Evolutionary conservation across 1,139 yeast species (phyloP), one percentile per base, ranked within the genome.

Genomic region (Wickerhamiella infanticola): DNA sequence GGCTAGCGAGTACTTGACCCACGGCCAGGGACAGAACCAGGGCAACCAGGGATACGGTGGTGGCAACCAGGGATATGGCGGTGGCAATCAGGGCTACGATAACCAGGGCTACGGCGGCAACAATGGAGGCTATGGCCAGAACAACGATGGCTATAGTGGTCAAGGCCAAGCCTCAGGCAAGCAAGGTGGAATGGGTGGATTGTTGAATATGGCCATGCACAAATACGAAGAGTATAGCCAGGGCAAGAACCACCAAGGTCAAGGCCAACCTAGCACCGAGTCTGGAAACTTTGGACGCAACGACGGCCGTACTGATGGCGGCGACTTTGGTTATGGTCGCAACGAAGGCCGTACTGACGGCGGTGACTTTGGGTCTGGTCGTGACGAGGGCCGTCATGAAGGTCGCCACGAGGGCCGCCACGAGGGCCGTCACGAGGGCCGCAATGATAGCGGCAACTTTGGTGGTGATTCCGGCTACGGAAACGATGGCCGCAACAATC

Each of bases 401-500:
- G 47, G 47, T 29, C 35, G 45, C 25, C 40, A 45, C 47, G 31
- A 42, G 18, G 47, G 46, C 13, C 43, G 48, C 44, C 35, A 24
- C 41, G 42, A 46, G 24, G 39, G 43, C 33, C n/a, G 24, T 35
- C 27, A 27, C 23, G 44, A 42, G 8, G 45, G 45, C 41, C 27
- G 29, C 33, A 4, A 37, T 27, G 35, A 36, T 35, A 5, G 18
- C 31, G 24, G 24, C 24, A 31, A 23, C 39, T 3, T 3, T 25
- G 43, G 42, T 40, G 52, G 53, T 18, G 37, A 31, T 44, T 6
- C 35, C 40, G 35, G 37, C 38, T 44, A 49, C 43, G 47, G 50
- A 33, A 41, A 45, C 48, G 33, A 50, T 41, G 41, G 47, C 48
- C 45, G 50, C 43, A 38, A 49, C 39, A 44, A 47, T 43, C 33